Percentiles rank a stretch among this genome's conserved stretches.
Conservation (phyloP, 352 stramenopile genomes). For the Pythium plurisporium region DNA sequence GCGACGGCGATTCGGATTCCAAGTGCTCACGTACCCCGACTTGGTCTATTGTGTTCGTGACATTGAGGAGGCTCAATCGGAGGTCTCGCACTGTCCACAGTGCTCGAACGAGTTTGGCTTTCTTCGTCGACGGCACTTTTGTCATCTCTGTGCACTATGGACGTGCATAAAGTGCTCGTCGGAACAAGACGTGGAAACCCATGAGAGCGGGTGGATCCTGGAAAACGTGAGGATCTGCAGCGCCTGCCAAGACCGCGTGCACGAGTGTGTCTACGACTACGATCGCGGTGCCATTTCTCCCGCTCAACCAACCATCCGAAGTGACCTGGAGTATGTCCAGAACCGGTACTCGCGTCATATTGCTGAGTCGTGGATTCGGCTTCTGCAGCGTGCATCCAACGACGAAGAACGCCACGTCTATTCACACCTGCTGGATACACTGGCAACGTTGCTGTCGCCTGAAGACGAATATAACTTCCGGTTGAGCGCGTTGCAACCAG, state of each 20-base stretch:
- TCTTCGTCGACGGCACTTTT: slow-evolving; percentile 48
- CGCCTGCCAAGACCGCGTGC: slow-evolving; percentile 41
- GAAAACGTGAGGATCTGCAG: slow-evolving; percentile 38
- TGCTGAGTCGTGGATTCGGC: neutral
- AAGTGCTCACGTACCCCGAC: slow-evolving; percentile 32
- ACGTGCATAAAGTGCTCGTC: slow-evolving; percentile 51
- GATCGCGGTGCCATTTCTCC: neutral
- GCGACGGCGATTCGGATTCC: slow-evolving; percentile 48
- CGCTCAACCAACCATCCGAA: neutral
- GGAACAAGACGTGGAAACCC: slow-evolving; percentile 42
- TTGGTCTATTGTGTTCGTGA: slow-evolving; percentile 11
- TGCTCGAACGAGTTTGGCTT: slow-evolving; percentile 44
- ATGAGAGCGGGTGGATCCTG: slow-evolving; percentile 29
- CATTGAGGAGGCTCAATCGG: slow-evolving; percentile 7
- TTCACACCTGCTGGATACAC: neutral
- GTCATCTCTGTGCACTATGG: slow-evolving; percentile 48
- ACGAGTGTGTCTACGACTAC: slow-evolving; percentile 46
- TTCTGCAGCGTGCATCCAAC: neutral
- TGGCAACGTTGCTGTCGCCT: slow-evolving; percentile 1
- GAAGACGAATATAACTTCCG: neutral
- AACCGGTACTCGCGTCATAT: neutral
- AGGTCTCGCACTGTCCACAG: slow-evolving; percentile 26
- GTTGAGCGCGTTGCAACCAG: neutral
- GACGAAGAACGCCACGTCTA: neutral
- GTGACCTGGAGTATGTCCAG: neutral